Conservation (phyloP, 2,329 filamentous ascomycete species). For the Aspergillus glaucus region DNA sequence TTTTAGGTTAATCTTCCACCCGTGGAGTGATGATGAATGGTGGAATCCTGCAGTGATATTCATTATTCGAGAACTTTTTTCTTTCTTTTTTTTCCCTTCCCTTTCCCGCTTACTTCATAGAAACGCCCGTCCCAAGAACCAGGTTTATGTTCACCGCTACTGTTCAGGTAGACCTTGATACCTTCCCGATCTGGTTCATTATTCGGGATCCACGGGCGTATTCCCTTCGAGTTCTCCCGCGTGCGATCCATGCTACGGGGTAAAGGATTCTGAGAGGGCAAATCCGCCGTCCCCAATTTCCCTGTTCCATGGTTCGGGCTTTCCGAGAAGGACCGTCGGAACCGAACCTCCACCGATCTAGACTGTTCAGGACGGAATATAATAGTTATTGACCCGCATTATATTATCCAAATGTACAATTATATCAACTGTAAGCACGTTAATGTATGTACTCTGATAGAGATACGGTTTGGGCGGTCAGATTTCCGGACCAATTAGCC, state of each 20-base stretch:
- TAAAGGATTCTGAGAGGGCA: neutral
- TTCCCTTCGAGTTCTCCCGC: neutral
- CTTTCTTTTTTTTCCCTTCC: too few relatives aligned
- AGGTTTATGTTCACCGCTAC: too few relatives aligned
- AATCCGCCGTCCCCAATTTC: neutral
- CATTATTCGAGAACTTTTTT: too few relatives aligned
- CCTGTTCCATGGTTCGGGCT: neutral
- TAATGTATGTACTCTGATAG: slow-evolving; percentile 8
- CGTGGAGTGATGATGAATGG: neutral
- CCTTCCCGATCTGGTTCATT: neutral
- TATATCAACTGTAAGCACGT: too few relatives aligned
- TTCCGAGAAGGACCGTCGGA: slow-evolving; percentile 4
- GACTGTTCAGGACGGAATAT: neutral
- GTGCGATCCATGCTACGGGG: neutral
- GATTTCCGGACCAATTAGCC: slow-evolving; percentile 1
- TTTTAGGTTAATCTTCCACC: too few relatives aligned
- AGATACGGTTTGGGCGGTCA: slow-evolving; percentile 27
- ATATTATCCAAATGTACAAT: too few relatives aligned
- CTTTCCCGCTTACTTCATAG: too few relatives aligned
- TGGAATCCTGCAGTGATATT: too few relatives aligned
- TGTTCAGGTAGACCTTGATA: neutral
- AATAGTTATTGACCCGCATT: too few relatives aligned
- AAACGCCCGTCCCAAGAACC: too few relatives aligned
- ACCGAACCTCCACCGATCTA: slow-evolving; percentile 11
- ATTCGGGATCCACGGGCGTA: too few relatives aligned